These are phyloP conservation scores for Xylaria scruposa DNA, from an alignment of 495 filamentous ascomycete genomes.

Conservation along the genomic window DNA sequence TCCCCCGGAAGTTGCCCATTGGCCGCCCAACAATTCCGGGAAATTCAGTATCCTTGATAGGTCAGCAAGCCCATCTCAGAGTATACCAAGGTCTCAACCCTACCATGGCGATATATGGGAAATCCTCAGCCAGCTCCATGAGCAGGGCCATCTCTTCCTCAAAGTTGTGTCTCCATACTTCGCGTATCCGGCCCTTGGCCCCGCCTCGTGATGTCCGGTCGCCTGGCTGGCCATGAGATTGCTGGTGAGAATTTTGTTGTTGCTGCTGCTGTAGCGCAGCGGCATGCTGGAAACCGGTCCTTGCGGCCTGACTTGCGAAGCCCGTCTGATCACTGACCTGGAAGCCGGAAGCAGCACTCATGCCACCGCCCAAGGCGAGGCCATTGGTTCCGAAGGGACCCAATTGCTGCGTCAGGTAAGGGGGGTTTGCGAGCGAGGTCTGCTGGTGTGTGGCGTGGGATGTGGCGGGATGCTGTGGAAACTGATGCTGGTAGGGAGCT, in stretches of 20 bases:
- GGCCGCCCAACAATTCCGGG: constrained; percentile 94
- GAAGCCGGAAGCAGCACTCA: constrained; percentile 55
- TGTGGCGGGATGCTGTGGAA: constrained; percentile 34
- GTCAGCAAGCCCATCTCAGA: constrained; percentile 36
- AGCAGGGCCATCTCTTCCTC: constrained; percentile 86
- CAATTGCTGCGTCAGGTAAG: constrained; percentile 64
- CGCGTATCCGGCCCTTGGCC: constrained; percentile 79
- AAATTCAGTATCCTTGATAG: constrained; percentile 89
- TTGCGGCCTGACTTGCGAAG: constrained; percentile 85
- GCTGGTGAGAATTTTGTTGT: constrained; percentile 55
- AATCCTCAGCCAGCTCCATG: constrained; percentile 81
- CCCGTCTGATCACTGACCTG: constrained; percentile 75
- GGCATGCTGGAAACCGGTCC: constrained; percentile 83
- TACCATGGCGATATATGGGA: constrained; percentile 97
- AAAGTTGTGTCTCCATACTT: constrained; percentile 93
- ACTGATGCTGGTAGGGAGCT: constrained; percentile 54
- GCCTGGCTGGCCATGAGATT: constrained; percentile 55
- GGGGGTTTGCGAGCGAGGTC: constrained; percentile 43
- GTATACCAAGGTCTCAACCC: constrained; percentile 29
- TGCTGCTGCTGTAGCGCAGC: constrained; percentile 66
- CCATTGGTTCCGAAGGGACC: constrained; percentile 72
- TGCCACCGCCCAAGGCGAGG: constrained; percentile 61
- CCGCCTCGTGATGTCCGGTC: constrained; percentile 53
- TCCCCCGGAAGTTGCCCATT: constrained; percentile 90
- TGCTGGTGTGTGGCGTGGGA: constrained; percentile 52